These are phyloP conservation scores for Musa beccarii DNA, from an alignment of 176 grass and related monocot genomes.

Conservation along the genomic window DNA sequence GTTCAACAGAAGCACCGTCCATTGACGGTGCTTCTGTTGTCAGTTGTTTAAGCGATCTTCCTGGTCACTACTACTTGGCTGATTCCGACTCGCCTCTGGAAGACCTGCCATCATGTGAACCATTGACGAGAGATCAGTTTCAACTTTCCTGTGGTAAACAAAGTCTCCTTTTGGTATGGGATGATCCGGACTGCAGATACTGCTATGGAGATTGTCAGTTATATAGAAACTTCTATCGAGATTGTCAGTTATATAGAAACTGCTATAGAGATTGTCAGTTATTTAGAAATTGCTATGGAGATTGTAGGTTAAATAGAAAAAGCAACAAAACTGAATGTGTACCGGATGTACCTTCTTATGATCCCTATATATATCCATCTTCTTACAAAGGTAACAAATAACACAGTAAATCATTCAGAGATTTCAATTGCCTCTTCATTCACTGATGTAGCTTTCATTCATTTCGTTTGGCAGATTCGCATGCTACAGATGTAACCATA, in stretches of 20 bases:
- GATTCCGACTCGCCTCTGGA: neutral
- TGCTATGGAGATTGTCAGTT: neutral
- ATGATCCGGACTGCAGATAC: neutral
- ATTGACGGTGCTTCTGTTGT: too few relatives aligned
- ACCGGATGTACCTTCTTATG: too few relatives aligned
- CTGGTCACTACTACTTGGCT: neutral
- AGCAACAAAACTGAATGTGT: neutral
- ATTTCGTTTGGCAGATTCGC: neutral
- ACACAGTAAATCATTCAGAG: too few relatives aligned
- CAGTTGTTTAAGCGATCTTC: neutral
- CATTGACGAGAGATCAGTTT: neutral
- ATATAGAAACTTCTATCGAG: rapidly evolving
- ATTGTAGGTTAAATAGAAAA: neutral
- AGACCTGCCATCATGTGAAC: neutral
- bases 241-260: neutral
- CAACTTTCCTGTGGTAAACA: neutral
- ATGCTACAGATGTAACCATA: neutral
- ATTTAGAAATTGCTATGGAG: neutral
- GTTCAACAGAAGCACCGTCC: neutral
- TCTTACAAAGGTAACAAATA: too few relatives aligned
- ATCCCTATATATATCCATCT: too few relatives aligned
- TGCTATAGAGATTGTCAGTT: neutral
- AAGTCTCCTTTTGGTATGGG: neutral
- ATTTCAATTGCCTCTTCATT: too few relatives aligned
- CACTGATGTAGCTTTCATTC: neutral